phyloP scores from a whole-genome alignment of 1,284 basidiomycete genomes.

The Ceratobasidium sp. region DNA sequence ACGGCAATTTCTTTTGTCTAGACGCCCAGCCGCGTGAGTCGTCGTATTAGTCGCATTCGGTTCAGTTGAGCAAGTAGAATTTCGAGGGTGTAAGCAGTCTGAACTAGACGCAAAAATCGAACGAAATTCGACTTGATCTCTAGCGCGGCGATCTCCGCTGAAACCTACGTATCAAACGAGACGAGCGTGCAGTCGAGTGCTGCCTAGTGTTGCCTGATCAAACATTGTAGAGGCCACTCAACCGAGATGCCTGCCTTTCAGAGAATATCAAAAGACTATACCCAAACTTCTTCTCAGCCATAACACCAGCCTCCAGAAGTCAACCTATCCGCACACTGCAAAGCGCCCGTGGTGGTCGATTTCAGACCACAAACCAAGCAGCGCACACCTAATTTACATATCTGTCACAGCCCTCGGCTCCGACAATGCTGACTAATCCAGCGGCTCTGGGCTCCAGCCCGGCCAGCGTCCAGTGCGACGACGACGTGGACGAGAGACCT shows the following conservation, averaged over 20 bases:
- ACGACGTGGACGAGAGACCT: constrained; percentile 14
- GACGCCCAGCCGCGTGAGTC: too few species aligned
- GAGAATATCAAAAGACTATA: too few species aligned
- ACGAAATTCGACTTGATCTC: background rate
- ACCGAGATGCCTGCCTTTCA: background rate
- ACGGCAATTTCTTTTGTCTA: too few species aligned
- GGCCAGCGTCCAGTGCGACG: constrained; percentile 21
- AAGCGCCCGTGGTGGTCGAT: too few species aligned
- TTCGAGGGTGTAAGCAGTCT: too few species aligned
- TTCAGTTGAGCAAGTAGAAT: too few species aligned
- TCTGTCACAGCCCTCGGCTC: constrained; percentile 10
- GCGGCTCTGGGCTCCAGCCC: background rate
- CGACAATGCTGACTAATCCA: constrained; percentile 22
- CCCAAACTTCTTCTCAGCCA: too few species aligned
- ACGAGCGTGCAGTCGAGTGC: constrained; percentile 9
- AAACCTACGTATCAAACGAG: background rate
- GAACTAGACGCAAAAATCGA: background rate
- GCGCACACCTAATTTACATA: background rate
- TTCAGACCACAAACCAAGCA: background rate
- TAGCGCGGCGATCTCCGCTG: background rate
- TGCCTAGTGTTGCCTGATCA: background rate
- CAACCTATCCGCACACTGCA: background rate
- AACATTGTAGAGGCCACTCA: background rate
- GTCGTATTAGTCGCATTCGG: too few species aligned
- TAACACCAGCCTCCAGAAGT: background rate